Base-by-base conservation (phyloP, 2,329 filamentous ascomycete species). In the Curvularia spicifera region DNA sequence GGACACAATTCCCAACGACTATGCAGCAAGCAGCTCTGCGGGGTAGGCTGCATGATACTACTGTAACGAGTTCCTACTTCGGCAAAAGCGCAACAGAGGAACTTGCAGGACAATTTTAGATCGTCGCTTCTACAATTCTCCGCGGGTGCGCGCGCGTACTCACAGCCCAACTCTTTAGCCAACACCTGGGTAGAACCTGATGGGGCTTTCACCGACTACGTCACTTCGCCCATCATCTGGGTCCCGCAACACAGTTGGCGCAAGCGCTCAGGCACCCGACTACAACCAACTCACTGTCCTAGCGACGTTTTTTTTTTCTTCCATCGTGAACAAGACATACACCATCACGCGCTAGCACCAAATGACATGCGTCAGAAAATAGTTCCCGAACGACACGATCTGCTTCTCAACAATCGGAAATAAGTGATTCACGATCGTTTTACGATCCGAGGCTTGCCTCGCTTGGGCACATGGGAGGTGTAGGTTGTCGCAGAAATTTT, bases 171-270 rank as follows among this genome's bases (percentile, higher is more conserved):
- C 44, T 22, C 15, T 39, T 24, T 15, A 24, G n/a, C 53, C 44
- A 49, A 56, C 45, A 45, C 29, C 20, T 37, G 26, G 28, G 18
- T 48, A 40, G 43, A 52, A 40, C 43, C 56, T 56, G 24, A 59
- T 61, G 56, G 56, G 63, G 61, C 57, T 58, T 48, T 67, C 65
- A 67, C 65, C 65, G 65, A 67, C 65, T 64, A 66, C 61, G 61
- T 67, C 65, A 66, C 48, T 35, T 15, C 24, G 12, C 49, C 39
- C 24, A 15, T 18, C 28, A 7, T 29, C 35, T 47, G 26, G 24
- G 13, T 44, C 29, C 13, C 40, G 22, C 39, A 22, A 22, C 31
- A 28, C 47, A 22, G 22, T 29, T 20, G 15, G 15, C n/a, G 20
- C 50, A 52, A 26, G 50, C 29, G 40, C 50, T 35, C 28, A 26